A percentile compares a stretch with the other conserved stretches of the same genome.
phyloP scores from a whole-genome alignment of 305 asterid genomes.

The Solanum hybrid region DNA sequence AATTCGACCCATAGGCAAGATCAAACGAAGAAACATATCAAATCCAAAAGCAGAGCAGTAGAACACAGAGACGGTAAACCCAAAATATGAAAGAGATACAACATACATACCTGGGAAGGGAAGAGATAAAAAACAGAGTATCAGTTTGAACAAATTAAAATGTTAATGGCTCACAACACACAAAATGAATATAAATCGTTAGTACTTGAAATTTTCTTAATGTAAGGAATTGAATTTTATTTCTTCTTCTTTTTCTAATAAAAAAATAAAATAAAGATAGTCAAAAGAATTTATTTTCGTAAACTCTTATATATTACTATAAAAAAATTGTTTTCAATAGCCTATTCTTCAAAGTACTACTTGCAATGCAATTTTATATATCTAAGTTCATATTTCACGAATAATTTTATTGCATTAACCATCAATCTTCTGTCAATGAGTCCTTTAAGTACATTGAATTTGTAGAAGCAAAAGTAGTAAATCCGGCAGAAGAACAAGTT shows the following conservation, averaged over 20 bases:
- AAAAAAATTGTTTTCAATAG: neutral
- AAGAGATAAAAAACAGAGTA: neutral
- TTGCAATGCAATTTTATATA: neutral
- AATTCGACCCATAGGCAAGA: neutral
- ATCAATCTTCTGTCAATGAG: too few relatives aligned
- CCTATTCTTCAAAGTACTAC: neutral
- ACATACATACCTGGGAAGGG: neutral
- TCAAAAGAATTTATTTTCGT: neutral
- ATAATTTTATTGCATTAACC: too few relatives aligned
- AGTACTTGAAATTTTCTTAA: too few relatives aligned
- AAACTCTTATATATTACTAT: neutral
- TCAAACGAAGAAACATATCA: neutral
- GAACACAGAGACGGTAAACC: too few relatives aligned
- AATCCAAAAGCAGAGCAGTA: too few relatives aligned
- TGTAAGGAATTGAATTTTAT: neutral
- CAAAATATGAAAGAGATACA: too few relatives aligned
- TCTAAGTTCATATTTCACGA: too few relatives aligned
- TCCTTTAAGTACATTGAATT: too few relatives aligned
- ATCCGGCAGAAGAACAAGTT: neutral
- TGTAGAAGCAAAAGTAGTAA: too few relatives aligned
- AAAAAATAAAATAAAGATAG: too few relatives aligned
- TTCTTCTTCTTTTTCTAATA: neutral
- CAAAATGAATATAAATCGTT: too few relatives aligned
- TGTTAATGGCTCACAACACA: neutral
- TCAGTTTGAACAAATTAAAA: neutral